These are phyloP conservation scores for Alloascoidea hylecoeti DNA, from an alignment of 805 yeast species.

Conservation along the genomic window DNA sequence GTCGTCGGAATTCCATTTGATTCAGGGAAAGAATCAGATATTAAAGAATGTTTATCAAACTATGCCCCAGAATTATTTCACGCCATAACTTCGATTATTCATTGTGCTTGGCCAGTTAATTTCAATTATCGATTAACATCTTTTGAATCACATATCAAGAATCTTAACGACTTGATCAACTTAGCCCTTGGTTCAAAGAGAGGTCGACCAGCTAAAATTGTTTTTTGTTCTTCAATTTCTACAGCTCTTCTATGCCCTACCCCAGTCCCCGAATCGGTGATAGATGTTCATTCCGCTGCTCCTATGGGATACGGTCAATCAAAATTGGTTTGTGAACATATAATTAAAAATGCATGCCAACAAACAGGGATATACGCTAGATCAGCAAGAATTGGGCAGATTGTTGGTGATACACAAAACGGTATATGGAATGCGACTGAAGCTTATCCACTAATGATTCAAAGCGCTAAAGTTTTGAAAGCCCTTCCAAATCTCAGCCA, in stretches of 20 bases:
- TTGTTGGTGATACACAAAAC: conserved; percentile 5
- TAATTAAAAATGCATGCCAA: conserved; percentile 4
- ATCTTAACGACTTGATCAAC: conserved; percentile 6
- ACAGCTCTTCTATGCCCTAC: conserved; percentile 7
- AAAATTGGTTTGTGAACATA: conserved; percentile 7
- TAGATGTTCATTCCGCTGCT: conserved; percentile 5
- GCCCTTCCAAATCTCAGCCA: conserved; percentile 7
- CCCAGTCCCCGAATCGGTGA: conserved; percentile 5
- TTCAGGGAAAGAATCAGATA: conserved; percentile 5
- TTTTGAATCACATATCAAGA: conserved; percentile 7
- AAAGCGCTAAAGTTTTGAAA: conserved; percentile 5
- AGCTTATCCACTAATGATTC: conserved; percentile 8
- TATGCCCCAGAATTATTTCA: conserved; percentile 1
- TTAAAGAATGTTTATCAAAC: conserved; percentile 1
- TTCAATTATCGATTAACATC: conserved; percentile 6
- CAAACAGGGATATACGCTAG: conserved; percentile 4
- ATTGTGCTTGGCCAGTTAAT: conserved; percentile 9
- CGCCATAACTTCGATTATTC: conserved; percentile 7
- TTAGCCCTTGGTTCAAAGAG: conserved; percentile 5
- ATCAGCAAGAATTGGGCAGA: conserved; percentile 7
- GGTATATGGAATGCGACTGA: conserved; percentile 8
- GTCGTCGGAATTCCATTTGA: conserved; percentile 4
- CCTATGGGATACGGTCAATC: conserved; percentile 8
- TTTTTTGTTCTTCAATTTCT: conserved; percentile 7
- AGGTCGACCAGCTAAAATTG: conserved; percentile 4